A percentile compares a stretch with the other conserved stretches of the same genome.
Evolutionary conservation across 139 green algal species (phyloP).

Genomic region (Coelastrella sp.): DNA sequence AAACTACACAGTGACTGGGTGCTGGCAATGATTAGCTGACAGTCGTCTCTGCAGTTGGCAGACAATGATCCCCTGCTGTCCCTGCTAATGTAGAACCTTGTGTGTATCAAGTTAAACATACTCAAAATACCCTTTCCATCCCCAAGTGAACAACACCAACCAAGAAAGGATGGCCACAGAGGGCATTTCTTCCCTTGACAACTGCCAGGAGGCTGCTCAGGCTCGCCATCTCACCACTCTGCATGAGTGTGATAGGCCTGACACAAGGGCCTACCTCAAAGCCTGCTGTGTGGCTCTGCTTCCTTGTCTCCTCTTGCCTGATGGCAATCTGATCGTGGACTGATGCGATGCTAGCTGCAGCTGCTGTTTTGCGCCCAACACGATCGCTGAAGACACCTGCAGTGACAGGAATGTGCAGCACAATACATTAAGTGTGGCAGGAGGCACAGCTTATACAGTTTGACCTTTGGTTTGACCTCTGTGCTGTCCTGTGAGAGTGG

Average conservation of each 20-base stretch:
- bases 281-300: conserved; percentile 75
- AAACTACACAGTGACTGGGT: neutral
- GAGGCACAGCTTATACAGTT: too few relatives aligned
- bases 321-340: conserved; percentile 80
- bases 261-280: conserved; percentile 70
- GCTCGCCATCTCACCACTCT: too few relatives aligned
- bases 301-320: conserved; percentile 52
- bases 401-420: too few relatives aligned
- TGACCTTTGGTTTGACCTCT: too few relatives aligned
- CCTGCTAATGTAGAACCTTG: neutral
- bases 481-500: too few relatives aligned
- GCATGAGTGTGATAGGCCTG: too few relatives aligned
- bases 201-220: neutral
- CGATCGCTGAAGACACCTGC: conserved; percentile 61
- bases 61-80: too few relatives aligned
- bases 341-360: conserved; percentile 17
- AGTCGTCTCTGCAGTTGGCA: too few relatives aligned
- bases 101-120: neutral
- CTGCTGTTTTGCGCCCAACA: conserved; percentile 39
- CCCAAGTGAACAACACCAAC: neutral
- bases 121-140: too few relatives aligned
- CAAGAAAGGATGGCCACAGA: neutral
- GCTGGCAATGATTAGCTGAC: neutral
- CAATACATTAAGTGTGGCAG: too few relatives aligned
- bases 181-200: too few relatives aligned